Conservation (phyloP, 148 eudicot genomes). For the Dysphania ambrosioides region DNA sequence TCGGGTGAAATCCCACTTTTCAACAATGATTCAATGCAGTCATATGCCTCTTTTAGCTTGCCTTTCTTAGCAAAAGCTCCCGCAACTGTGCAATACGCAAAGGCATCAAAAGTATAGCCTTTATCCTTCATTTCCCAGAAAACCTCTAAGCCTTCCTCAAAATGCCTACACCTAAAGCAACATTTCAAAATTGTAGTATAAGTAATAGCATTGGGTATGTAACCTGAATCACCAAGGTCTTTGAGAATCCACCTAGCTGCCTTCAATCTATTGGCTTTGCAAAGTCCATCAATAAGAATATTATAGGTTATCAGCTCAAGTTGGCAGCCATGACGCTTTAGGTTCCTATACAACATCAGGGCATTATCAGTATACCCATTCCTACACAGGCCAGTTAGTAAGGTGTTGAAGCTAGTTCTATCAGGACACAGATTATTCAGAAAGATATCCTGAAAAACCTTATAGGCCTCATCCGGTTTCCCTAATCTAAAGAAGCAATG, state of each 20-base stretch:
- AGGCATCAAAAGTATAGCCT: slow-evolving; percentile 83
- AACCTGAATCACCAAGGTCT: slow-evolving; percentile 59
- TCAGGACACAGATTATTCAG: slow-evolving; percentile 41
- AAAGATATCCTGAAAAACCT: slow-evolving; percentile 52
- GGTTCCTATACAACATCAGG: slow-evolving; percentile 58
- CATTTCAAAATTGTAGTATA: slow-evolving; percentile 84
- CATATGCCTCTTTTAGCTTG: slow-evolving; percentile 50
- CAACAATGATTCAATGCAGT: slow-evolving; percentile 54
- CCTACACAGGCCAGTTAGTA: slow-evolving; percentile 78
- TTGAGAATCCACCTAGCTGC: slow-evolving; percentile 47
- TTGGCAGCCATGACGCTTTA: slow-evolving; percentile 52
- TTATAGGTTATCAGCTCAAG: slow-evolving; percentile 70
- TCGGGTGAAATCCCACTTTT: slow-evolving; percentile 64
- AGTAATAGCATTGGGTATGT: slow-evolving; percentile 57
- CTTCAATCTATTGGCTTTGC: slow-evolving; percentile 51
- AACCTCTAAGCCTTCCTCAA: slow-evolving; percentile 60
- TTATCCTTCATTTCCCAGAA: slow-evolving; percentile 74
- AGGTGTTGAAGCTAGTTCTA: slow-evolving; percentile 58
- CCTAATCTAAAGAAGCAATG: slow-evolving; percentile 73
- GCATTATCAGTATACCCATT: slow-evolving; percentile 64
- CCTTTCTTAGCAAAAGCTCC: slow-evolving; percentile 67
- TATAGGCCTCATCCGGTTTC: slow-evolving; percentile 67
- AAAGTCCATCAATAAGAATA: slow-evolving; percentile 70
- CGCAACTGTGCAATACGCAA: slow-evolving; percentile 75
- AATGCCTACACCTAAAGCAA: slow-evolving; percentile 53